Evolutionary conservation across 2,329 filamentous ascomycete species (phyloP), one percentile per base, ranked within the genome.

Genomic region (Fusarium sp.): DNA sequence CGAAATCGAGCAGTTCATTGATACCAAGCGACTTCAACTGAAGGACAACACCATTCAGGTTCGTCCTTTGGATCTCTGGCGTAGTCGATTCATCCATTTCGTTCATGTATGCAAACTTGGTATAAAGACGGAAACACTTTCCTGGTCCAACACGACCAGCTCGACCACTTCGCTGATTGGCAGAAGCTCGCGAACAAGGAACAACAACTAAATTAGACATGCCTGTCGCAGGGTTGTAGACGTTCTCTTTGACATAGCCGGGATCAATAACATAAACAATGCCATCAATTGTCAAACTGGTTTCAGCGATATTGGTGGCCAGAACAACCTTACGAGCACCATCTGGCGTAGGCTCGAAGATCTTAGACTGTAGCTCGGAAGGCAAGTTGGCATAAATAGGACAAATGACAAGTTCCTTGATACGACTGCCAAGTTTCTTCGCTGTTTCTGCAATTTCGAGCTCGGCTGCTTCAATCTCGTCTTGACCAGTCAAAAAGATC

Each of bases 231-330:
- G 94, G 91, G 67, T 97, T 97, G 81, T 95, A 98, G 2, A 94
- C 88, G 72, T 97, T 97, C 76, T 98, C 93, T 78, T 99, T 99
- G 67, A 96, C 93, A 69, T 97, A 97, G 1, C 96, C 96, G 0
- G 92, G 92, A 72, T 99, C 96, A 62, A 98, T 97, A 36, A 98
- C 96, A 77, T 97, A 97, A 10, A 95, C 92, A 62, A 98, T 97
- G 16, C 94, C 95, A 77, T 98, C 94, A 60, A 99, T 97, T 0
- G 96, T 99, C 75, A 99, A 82, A 83, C 90, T 94, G 0, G 96
- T 99, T 79, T 99, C 96, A 4, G 96, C 96, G 78, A 99, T 98
- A 76, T 99, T 99, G 4, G 96, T 98, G 0, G 95, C 94, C 37
- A 98, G 82, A 0, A 99, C 93, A 0, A 98, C 93, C 77, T 98